phyloP scores from a whole-genome alignment of 345 rosid species.

The Sonneratia alba region DNA sequence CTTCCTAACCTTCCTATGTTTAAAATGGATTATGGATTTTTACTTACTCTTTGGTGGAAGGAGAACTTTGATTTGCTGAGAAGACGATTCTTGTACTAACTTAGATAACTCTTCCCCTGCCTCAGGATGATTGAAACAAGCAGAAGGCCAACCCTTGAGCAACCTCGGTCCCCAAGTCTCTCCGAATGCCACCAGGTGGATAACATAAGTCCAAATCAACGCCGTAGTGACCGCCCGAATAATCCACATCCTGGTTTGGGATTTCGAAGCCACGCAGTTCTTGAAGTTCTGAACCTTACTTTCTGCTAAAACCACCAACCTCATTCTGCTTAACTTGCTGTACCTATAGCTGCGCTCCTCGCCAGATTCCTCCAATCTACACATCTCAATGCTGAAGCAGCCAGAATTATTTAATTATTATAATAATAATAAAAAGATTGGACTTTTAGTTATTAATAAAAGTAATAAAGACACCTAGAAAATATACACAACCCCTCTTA shows the following conservation, averaged over 20 bases:
- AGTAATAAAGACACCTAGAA: background rate
- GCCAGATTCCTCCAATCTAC: conserved; percentile 19
- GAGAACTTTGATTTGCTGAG: conserved; percentile 40
- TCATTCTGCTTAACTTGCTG: conserved; percentile 41
- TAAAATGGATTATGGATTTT: background rate
- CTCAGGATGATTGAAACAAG: conserved; percentile 37
- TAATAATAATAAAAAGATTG: background rate
- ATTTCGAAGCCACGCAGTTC: conserved; percentile 46
- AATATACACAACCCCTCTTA: background rate
- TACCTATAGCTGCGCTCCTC: conserved; percentile 31
- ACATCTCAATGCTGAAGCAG: conserved; percentile 2
- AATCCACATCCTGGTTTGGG: conserved; percentile 69
- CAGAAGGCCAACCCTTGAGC: conserved; percentile 74
- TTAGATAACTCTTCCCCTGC: conserved; percentile 20
- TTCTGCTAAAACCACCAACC: conserved; percentile 42
- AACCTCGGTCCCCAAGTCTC: conserved; percentile 84
- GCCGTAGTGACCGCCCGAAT: conserved; percentile 49
- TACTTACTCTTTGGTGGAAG: conserved; percentile 82
- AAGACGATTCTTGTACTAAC: conserved; percentile 22
- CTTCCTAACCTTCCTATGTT: background rate
- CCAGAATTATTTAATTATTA: conserved; percentile 6
- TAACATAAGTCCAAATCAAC: conserved; percentile 67
- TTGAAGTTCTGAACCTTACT: conserved; percentile 47
- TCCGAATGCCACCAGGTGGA: conserved; percentile 65
- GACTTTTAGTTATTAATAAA: background rate